Base-by-base conservation (phyloP, 164 flowering plant species). In the Sextonia rubra region DNA sequence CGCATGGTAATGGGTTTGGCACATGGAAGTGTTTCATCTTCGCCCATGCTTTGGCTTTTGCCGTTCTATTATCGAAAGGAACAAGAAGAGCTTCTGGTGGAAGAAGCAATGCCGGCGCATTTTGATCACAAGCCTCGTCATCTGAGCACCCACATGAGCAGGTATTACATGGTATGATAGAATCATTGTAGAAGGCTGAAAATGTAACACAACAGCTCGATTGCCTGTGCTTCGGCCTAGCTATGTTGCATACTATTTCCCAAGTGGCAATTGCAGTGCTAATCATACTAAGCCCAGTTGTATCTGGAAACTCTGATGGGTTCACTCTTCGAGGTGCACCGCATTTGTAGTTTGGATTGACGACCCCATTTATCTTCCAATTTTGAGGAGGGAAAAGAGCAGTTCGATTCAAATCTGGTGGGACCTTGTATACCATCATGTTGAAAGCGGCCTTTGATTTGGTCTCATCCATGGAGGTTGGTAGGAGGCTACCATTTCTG, bases 161-260 rank as follows among this genome's bases (percentile, higher is more conserved):
- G 0, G 94, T 90, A 69, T 81, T 84, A 85, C 97, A 90, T 0
- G 93, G 97, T 48, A 92, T 75, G 22, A 80, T 87, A 6, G 91
- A 86, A 8, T 84, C 87, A 55, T 85, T 86, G 80, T 88, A 90
- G 79, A 76, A 91, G 27, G 92, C 90, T 0, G 94, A 90, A 75
- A 81, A 91, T 5, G 97, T 87, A 58, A 90, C 92, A 55, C 97
- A 91, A 65, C 94, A 89, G 18, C 80, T 60, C 6, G 87, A 58
- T 2, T 77, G 68, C 72, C 63, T 75, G 15, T 49, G 48, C 78
- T 88, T 85, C 0, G 92, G 89, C 4, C 74, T 47, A 8, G 95
- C 86, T 0, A 92, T 89, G 84, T 92, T 92, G 83, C 95, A 92
- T 3, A 82, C 84, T 0, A 90, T 82, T 64, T 88, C 90, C 93